Evolutionary conservation across 495 filamentous ascomycete species (phyloP), one percentile per base, ranked within the genome.

Genomic region (Schizothecium vesticola): DNA sequence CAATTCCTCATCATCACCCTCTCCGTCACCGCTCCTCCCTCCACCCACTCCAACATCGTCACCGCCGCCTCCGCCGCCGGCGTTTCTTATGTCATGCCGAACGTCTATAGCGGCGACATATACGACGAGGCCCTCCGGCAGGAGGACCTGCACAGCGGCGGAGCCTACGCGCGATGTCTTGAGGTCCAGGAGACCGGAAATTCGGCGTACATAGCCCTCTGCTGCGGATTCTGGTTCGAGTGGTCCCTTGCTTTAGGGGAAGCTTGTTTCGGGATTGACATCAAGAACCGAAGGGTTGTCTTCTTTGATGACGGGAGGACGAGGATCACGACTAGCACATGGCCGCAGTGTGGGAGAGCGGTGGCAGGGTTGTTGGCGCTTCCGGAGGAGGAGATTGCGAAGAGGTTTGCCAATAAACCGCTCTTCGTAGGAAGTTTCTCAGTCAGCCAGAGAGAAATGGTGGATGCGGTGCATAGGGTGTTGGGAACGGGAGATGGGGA

Each of bases 11-110:
- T 90, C 70, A 88, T 90, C 71, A 87, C 85, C 1, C 74, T 91
- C 65, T 67, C 67, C 1, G 63, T 71, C 12, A 6, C 19, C 2
- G 69, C 73, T 26, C 63, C 73, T 16, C 43, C n/a, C 2, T 70
- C 70, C 31, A 78, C 75, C 3, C 82, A 89, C 12, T 61, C 56
- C 31, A 78, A 80, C 59, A 78, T 91, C 66, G 74, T 87, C 66
- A 69, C 83, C 4, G 88, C 88, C 1, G 89, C 90, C 1, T 85
- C 79, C 10, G 80, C 84, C 60, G 89, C 90, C 1, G 83, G 82
- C 16, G 86, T 92, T 0, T 77, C 74, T 0, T 90, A 85, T 76
- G 73, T 91, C 63, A 73, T 90, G 55, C 89, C 90, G 21, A 90
- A 89, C 73, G 81, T 80, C 59, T 90, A 76, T 68, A 83, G 83